phyloP scores from a whole-genome alignment of 805 yeast genomes.

The Wickerhamomyces bisporus region DNA sequence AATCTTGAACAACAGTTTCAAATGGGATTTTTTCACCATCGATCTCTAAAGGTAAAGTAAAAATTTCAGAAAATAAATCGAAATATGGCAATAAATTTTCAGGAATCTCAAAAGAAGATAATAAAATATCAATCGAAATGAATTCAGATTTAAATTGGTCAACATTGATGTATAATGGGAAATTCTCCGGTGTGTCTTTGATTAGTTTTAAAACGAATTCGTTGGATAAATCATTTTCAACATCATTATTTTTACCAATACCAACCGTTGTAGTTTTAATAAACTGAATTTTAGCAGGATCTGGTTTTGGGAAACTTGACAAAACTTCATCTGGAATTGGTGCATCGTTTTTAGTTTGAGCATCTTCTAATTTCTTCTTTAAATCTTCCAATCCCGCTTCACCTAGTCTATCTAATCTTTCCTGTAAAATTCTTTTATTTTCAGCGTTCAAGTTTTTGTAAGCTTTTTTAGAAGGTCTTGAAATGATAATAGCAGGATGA shows the following conservation, averaged over 20 bases:
- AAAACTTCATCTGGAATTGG: constrained; percentile 71
- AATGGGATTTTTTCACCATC: constrained; percentile 58
- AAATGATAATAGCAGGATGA: constrained; percentile 60
- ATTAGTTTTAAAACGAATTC: constrained; percentile 24
- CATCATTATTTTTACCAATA: constrained; percentile 43
- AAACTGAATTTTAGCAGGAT: constrained; percentile 69
- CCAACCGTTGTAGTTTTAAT: constrained; percentile 63
- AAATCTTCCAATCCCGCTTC: constrained; percentile 52
- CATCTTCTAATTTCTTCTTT: constrained; percentile 47
- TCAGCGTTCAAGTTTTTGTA: constrained; percentile 49
- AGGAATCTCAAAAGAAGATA: constrained; percentile 52
- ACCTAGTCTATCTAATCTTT: constrained; percentile 51
- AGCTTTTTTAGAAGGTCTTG: constrained; percentile 61
- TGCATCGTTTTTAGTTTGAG: constrained; percentile 63
- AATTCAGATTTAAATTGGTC: constrained; percentile 81
- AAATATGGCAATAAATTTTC: constrained; percentile 56
- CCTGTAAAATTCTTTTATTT: constrained; percentile 42
- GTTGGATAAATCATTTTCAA: constrained; percentile 26
- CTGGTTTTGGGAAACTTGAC: constrained; percentile 60
- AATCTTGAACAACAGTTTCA: constrained; percentile 68
- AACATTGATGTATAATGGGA: constrained; percentile 69
- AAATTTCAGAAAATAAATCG: constrained; percentile 59
- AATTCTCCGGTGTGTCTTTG: constrained; percentile 34
- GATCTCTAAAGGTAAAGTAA: constrained; percentile 63
- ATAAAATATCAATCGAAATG: constrained; percentile 56